These are phyloP conservation scores for Leccinum glutinopallens DNA, from an alignment of 1,284 basidiomycete genomes.

Conservation along the genomic window DNA sequence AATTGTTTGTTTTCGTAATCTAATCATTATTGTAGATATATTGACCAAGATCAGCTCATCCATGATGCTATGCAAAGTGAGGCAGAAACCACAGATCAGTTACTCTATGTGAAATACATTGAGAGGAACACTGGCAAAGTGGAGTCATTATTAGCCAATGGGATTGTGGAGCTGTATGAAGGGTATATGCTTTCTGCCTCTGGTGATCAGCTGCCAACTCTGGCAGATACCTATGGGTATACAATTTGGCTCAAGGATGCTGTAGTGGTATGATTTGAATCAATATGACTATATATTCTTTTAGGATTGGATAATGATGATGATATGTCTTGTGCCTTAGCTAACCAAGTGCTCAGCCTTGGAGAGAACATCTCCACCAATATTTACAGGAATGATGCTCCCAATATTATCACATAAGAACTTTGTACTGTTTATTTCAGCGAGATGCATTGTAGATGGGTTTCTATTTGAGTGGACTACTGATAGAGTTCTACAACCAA, in stretches of 20 bases:
- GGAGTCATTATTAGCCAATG: slow-evolving; percentile 20
- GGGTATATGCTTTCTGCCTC: slow-evolving; percentile 25
- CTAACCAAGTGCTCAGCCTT: background rate
- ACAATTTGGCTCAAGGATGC: slow-evolving; percentile 27
- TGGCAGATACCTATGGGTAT: slow-evolving; percentile 25
- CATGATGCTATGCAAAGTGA: slow-evolving; percentile 53
- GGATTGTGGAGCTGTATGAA: slow-evolving; percentile 25
- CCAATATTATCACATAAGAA: too few relatives aligned
- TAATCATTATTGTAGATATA: slow-evolving; percentile 50
- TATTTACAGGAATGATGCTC: too few relatives aligned
- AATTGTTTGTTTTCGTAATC: background rate
- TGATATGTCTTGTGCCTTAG: background rate
- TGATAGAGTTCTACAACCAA: too few relatives aligned
- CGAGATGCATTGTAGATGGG: too few relatives aligned
- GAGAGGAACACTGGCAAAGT: slow-evolving; percentile 37
- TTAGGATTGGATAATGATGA: background rate
- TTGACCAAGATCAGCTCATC: slow-evolving; percentile 70
- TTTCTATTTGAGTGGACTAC: too few relatives aligned
- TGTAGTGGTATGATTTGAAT: background rate
- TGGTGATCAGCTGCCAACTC: slow-evolving; percentile 9
- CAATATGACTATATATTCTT: background rate
- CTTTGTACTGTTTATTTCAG: too few relatives aligned
- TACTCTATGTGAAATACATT: slow-evolving; percentile 58
- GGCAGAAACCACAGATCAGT: slow-evolving; percentile 55
- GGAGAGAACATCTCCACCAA: too few relatives aligned